Conservation (phyloP, 2,329 filamentous ascomycete genomes). For the Penicillium sp. region DNA sequence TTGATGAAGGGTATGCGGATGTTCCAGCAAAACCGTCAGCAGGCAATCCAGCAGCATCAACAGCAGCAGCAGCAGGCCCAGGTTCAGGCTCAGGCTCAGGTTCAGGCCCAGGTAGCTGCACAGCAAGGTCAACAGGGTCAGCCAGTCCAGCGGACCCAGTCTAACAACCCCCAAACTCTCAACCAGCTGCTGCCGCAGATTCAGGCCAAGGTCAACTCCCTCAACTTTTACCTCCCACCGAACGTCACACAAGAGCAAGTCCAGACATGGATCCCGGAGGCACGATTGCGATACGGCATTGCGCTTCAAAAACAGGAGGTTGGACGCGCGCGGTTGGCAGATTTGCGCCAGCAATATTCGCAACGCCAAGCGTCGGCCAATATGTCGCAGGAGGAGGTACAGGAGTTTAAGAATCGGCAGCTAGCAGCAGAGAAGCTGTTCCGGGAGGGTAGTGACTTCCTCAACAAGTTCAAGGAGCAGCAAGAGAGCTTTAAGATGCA, state of each 20-base stretch:
- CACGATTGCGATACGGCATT: constrained; percentile 49
- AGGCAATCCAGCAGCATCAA: constrained; percentile 26
- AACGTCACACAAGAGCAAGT: constrained; percentile 45
- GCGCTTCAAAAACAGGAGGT: constrained; percentile 51
- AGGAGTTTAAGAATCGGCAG: constrained; percentile 46
- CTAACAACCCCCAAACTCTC: constrained; percentile 41
- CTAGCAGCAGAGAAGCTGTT: constrained; percentile 41
- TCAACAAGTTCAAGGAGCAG: constrained; percentile 51
- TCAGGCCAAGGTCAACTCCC: constrained; percentile 46
- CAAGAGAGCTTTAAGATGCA: constrained; percentile 47
- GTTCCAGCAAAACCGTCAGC: constrained; percentile 45
- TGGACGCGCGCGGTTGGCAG: constrained; percentile 44
- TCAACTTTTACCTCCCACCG: constrained; percentile 48
- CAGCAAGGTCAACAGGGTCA: constrained; percentile 14
- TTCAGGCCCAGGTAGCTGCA: constrained; percentile 9
- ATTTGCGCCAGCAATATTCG: constrained; percentile 41
- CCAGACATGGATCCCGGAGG: constrained; percentile 49
- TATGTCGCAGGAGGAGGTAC: constrained; percentile 44
- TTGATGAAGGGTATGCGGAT: constrained; percentile 55
- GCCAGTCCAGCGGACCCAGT: constrained; percentile 32
- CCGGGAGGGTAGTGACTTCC: constrained; percentile 47
- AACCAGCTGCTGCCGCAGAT: constrained; percentile 47
- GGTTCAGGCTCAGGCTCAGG: constrained; percentile 26
- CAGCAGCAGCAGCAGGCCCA: constrained; percentile 19
- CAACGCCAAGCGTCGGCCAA: constrained; percentile 42